Conservation (phyloP, 805 yeast genomes). For the Hyphopichia homilentoma region DNA sequence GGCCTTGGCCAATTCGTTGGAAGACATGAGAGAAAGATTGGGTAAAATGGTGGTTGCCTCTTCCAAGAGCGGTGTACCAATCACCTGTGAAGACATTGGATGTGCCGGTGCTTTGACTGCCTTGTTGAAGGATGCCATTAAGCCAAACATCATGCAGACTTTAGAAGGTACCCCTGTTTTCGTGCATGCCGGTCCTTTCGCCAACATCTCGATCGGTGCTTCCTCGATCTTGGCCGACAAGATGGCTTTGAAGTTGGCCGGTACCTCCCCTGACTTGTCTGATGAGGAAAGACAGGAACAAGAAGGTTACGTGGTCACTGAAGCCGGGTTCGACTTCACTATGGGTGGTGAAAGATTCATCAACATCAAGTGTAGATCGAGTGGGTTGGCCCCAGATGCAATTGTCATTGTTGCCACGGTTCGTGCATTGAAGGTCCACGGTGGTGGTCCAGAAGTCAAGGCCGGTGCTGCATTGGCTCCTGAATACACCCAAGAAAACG, state of each 20-base stretch:
- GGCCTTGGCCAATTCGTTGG: conserved; percentile 66
- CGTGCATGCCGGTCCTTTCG: conserved; percentile 88
- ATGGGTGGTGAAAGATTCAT: conserved; percentile 90
- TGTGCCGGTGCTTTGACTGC: conserved; percentile 87
- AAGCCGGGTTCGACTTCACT: conserved; percentile 87
- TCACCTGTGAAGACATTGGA: conserved; percentile 81
- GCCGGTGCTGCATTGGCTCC: conserved; percentile 78
- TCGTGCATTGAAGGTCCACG: conserved; percentile 80
- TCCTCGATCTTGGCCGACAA: conserved; percentile 79
- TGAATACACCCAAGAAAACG: conserved; percentile 68
- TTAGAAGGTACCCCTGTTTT: conserved; percentile 85
- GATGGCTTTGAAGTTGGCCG: conserved; percentile 76
- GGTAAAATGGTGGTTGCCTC: conserved; percentile 76
- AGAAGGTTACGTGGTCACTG: conserved; percentile 78
- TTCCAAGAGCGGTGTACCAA: conserved; percentile 63
- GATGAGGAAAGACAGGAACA: conserved; percentile 43
- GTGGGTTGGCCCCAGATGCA: conserved; percentile 75
- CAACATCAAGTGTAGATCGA: conserved; percentile 77
- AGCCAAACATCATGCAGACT: conserved; percentile 85
- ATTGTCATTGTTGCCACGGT: conserved; percentile 82
- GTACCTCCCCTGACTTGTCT: conserved; percentile 49
- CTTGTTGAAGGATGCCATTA: conserved; percentile 73
- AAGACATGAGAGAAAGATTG: conserved; percentile 70
- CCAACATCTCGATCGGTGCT: conserved; percentile 84
- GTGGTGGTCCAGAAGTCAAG: conserved; percentile 86